A percentile compares a stretch with the other conserved stretches of the same genome.
phyloP scores from a whole-genome alignment of 208 protist genomes.

The Leishmania lainsoni region DNA sequence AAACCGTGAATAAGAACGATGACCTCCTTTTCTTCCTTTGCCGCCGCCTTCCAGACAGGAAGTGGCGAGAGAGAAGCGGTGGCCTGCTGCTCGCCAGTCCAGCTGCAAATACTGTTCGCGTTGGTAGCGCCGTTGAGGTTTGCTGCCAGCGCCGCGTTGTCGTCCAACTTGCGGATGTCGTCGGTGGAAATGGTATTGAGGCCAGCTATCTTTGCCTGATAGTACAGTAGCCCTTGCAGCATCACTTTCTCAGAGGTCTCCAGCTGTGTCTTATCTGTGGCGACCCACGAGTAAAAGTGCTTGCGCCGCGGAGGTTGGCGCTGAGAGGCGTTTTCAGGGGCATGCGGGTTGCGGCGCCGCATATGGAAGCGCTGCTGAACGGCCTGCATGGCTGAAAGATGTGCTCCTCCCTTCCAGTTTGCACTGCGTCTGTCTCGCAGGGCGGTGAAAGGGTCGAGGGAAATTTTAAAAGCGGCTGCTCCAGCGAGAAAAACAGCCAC shows the following conservation, averaged over 20 bases:
- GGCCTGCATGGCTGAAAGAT: neutral
- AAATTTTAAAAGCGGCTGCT: neutral
- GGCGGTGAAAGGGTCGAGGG: neutral
- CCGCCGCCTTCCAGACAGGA: neutral
- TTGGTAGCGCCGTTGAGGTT: neutral
- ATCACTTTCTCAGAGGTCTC: slow-evolving; percentile 29
- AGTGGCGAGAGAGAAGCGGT: neutral
- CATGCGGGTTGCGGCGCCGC: neutral
- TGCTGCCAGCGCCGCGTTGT: neutral
- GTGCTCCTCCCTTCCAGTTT: neutral
- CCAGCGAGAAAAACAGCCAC: neutral
- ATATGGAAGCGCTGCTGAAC: neutral
- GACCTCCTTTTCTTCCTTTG: slow-evolving; percentile 22
- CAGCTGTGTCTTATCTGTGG: slow-evolving; percentile 40
- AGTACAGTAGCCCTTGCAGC: slow-evolving; percentile 37
- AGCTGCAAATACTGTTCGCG: neutral
- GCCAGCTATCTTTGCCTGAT: slow-evolving; percentile 33
- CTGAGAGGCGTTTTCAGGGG: neutral
- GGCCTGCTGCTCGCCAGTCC: neutral
- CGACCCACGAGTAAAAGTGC: slow-evolving; percentile 45
- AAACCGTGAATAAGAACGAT: slow-evolving; percentile 71
- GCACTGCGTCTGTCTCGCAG: neutral
- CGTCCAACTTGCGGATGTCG: slow-evolving; percentile 30
- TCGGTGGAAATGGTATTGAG: slow-evolving; percentile 70
- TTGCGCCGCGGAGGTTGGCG: slow-evolving; percentile 31